Evolutionary conservation across 306 rosid species (phyloP).

Genomic region (Albizia julibrissin): DNA sequence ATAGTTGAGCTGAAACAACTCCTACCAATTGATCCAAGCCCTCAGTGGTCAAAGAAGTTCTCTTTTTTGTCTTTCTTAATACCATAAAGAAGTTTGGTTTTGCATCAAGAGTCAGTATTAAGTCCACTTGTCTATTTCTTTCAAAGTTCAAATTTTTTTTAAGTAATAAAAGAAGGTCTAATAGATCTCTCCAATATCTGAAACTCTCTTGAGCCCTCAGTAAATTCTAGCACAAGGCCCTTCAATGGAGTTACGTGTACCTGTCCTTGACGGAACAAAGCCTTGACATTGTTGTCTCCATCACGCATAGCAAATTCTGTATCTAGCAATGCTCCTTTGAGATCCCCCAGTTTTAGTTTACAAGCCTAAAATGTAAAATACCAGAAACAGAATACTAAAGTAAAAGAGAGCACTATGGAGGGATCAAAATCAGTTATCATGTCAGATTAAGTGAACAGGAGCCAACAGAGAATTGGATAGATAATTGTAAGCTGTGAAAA

Average conservation of each 20-base stretch:
- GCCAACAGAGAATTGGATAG: not conserved
- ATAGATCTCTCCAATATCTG: not conserved
- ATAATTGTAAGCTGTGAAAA: not conserved
- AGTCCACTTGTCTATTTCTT: not conserved
- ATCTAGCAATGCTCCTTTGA: constrained; percentile 91
- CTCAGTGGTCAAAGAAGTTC: no score
- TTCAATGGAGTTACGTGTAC: constrained; percentile 45
- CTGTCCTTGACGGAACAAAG: constrained; percentile 97
- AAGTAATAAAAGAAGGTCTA: not conserved
- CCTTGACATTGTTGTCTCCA: constrained; percentile 88
- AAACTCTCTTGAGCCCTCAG: not conserved
- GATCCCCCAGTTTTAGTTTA: constrained; percentile 83
- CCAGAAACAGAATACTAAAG: not conserved
- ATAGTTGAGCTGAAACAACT: no score
- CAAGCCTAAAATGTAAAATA: constrained; percentile 64
- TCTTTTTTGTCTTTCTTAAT: no score
- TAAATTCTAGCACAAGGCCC: not conserved
- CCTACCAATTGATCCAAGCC: no score
- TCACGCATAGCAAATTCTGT: constrained; percentile 95
- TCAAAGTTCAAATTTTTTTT: not conserved
- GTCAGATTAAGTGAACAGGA: constrained; percentile 25
- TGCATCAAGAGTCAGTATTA: not conserved
- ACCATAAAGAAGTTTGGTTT: no score
- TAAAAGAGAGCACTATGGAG: not conserved
- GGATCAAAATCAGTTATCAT: constrained; percentile 5